phyloP scores from a whole-genome alignment of 2,329 filamentous ascomycete genomes.

The Cercospora zeae-maydis region DNA sequence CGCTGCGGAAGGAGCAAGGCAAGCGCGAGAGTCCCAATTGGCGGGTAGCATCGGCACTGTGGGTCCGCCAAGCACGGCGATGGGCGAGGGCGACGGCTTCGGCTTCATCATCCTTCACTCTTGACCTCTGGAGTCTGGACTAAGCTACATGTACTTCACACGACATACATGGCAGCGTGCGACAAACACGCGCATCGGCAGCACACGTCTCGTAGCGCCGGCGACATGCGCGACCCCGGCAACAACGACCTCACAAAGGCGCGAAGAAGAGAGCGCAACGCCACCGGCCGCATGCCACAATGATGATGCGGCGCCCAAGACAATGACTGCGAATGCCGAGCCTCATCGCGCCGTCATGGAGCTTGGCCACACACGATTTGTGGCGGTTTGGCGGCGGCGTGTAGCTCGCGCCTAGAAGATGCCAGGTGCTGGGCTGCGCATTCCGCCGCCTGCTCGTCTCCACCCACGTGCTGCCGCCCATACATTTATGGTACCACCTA shows the following conservation, averaged over 20 bases:
- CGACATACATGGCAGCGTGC: background rate
- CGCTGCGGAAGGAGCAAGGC: background rate
- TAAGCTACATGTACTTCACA: no score
- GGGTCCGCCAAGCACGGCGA: background rate
- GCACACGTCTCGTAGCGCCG: background rate
- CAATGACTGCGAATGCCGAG: background rate
- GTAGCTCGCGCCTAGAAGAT: constrained; percentile 11
- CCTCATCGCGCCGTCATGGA: constrained; percentile 2
- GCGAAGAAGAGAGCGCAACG: background rate
- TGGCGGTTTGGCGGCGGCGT: constrained; percentile 11
- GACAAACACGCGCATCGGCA: background rate
- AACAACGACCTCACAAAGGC: background rate
- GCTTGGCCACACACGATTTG: constrained; percentile 11
- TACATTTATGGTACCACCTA: background rate
- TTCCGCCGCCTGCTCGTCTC: constrained; percentile 8
- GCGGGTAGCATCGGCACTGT: background rate
- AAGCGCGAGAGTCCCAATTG: background rate
- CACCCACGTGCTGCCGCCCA: constrained; percentile 8
- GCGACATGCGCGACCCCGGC: background rate
- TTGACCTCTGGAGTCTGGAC: no score
- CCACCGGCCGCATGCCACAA: background rate
- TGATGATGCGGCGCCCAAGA: background rate
- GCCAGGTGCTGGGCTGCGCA: constrained; percentile 19
- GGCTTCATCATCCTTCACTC: background rate
- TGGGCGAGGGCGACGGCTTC: background rate